A percentile compares a stretch with the other conserved stretches of the same genome.
Evolutionary conservation across 768 basidiomycete genomes (phyloP).

Genomic region (Trametes meyenii): DNA sequence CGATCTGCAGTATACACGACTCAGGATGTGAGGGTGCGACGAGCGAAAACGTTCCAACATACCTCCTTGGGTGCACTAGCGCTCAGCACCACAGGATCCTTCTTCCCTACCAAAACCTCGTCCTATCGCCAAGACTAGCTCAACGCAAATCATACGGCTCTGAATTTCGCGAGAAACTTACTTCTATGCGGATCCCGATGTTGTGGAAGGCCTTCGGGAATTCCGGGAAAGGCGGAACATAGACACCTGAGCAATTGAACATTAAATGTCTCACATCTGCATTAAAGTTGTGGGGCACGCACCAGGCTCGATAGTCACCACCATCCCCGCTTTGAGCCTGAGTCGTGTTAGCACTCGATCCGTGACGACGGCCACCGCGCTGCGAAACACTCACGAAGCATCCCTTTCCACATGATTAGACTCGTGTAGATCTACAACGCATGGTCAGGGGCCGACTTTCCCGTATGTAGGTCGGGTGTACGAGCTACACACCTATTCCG

Average conservation of each 20-base stretch:
- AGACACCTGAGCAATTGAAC: constrained; percentile 57
- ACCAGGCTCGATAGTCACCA: constrained; percentile 92
- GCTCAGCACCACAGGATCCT: constrained; percentile 64
- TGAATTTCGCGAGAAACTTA: neutral
- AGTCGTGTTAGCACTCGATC: neutral
- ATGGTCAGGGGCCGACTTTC: neutral
- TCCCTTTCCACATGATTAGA: constrained; percentile 62
- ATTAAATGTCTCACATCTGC: neutral
- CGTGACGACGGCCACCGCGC: constrained; percentile 8
- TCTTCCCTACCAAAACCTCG: constrained; percentile 69
- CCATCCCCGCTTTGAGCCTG: constrained; percentile 83
- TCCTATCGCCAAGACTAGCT: constrained; percentile 44
- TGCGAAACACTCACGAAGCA: constrained; percentile 45
- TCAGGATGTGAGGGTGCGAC: neutral
- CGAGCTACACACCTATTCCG: constrained; percentile 67
- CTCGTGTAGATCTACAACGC: constrained; percentile 82
- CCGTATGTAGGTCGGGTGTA: neutral
- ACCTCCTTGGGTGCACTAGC: constrained; percentile 85
- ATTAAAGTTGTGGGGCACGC: constrained; percentile 13
- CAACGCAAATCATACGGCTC: neutral
- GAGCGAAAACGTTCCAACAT: constrained; percentile 1
- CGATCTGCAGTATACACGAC: constrained; percentile 45
- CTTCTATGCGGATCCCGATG: constrained; percentile 88
- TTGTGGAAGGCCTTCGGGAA: constrained; percentile 92
- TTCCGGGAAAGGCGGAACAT: constrained; percentile 76